Evolutionary conservation across 352 stramenopile genomes (phyloP).

Genomic region (Saprolegnia diclina): DNA sequence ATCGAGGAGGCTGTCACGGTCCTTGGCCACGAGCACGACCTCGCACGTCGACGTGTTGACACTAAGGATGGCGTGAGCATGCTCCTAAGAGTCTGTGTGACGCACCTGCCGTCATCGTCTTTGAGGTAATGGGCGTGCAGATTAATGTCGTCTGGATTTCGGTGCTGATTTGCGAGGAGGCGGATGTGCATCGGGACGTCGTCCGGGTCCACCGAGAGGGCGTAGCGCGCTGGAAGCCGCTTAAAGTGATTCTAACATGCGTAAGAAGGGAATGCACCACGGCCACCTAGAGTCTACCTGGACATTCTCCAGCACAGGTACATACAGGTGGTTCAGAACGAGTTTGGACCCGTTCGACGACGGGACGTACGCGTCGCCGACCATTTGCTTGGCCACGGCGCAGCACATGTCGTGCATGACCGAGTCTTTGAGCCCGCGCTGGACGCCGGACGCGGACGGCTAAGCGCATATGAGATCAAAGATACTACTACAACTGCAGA

Average conservation of each 20-base stretch:
- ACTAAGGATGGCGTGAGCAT: slow-evolving; percentile 30
- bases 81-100: too few species aligned
- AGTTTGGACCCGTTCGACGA: slow-evolving; percentile 61
- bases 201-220: slow-evolving; percentile 77
- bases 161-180: slow-evolving; percentile 71
- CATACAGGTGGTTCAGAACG: slow-evolving; percentile 81
- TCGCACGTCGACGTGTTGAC: slow-evolving; percentile 75
- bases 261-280: background rate
- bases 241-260: slow-evolving; percentile 56
- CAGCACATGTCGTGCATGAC: slow-evolving; percentile 86
- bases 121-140: slow-evolving; percentile 82
- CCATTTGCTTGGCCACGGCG: slow-evolving; percentile 84
- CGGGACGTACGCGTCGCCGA: slow-evolving; percentile 78
- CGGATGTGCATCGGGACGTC: slow-evolving; percentile 86
- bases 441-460: slow-evolving; percentile 67
- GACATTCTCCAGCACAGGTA: slow-evolving; percentile 79
- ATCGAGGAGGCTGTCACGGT: slow-evolving; percentile 74
- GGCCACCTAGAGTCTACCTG: slow-evolving; percentile 32
- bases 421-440: slow-evolving; percentile 77
- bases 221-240: slow-evolving; percentile 73
- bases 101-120: slow-evolving; percentile 81
- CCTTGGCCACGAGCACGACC: slow-evolving; percentile 71
- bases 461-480: slow-evolving; percentile 25
- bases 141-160: slow-evolving; percentile 70
- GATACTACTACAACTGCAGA: background rate